These are phyloP conservation scores for Globisporangium iwayamae DNA, from an alignment of 352 stramenopile genomes.

Conservation along the genomic window DNA sequence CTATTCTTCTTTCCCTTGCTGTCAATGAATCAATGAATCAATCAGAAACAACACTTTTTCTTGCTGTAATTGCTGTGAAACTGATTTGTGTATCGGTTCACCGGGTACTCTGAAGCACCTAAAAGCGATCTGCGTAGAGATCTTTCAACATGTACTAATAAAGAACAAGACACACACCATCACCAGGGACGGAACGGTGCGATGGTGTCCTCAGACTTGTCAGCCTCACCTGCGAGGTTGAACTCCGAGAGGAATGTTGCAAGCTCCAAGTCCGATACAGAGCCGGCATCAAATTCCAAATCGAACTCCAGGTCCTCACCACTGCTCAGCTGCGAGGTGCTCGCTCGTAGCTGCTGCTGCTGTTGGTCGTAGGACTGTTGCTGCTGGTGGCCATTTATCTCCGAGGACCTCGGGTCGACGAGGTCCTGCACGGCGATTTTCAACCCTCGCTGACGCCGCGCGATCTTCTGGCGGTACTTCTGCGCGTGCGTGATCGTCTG, in stretches of 20 bases:
- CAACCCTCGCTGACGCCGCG: neutral
- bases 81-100: too few species aligned
- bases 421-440: conserved; percentile 1
- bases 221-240: neutral
- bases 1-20: neutral
- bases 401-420: neutral
- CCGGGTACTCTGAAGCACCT: neutral
- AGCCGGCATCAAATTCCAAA: neutral
- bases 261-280: conserved; percentile 3
- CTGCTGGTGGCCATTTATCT: neutral
- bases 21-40: neutral
- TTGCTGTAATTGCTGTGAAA: too few species aligned
- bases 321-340: neutral
- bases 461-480: conserved; percentile 83
- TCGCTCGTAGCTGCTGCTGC: neutral
- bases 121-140: too few species aligned
- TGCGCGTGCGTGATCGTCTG: conserved; percentile 92
- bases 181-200: neutral
- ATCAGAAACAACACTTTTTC: neutral
- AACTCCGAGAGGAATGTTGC: neutral
- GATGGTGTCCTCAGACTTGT: neutral
- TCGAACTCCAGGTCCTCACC: neutral
- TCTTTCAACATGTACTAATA: neutral
- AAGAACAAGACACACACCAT: neutral
- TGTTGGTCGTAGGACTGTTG: neutral